Evolutionary conservation across 2,329 filamentous ascomycete species (phyloP).

Genomic region (Coleophoma crateriformis): DNA sequence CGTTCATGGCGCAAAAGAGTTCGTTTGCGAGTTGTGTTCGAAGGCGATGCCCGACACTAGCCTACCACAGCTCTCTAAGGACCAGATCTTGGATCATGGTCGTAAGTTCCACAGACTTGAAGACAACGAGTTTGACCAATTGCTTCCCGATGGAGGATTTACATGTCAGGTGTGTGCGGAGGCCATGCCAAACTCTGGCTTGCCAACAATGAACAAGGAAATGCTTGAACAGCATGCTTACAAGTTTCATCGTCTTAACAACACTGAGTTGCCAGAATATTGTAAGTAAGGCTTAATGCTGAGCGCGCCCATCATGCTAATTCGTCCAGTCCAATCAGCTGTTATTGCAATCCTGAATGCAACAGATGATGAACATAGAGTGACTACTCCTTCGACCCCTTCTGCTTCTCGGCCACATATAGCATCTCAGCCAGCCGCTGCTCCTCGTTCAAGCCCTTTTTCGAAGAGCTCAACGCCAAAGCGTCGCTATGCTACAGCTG

Average conservation of each 20-base stretch:
- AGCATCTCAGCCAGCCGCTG: no score
- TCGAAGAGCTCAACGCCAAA: no score
- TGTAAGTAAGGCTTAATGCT: background rate
- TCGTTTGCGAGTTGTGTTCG: background rate
- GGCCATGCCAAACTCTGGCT: background rate
- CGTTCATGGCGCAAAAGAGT: background rate
- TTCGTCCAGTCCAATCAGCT: no score
- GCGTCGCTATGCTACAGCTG: no score
- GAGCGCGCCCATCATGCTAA: no score
- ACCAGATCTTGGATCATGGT: background rate
- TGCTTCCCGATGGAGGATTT: background rate
- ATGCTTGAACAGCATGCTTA: background rate
- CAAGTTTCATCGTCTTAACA: background rate
- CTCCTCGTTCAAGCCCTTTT: no score
- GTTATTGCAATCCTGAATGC: no score
- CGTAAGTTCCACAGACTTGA: background rate
- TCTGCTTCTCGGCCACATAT: no score
- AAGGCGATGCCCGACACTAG: background rate
- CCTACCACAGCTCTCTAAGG: background rate
- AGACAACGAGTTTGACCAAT: background rate
- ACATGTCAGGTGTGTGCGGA: background rate
- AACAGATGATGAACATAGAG: no score
- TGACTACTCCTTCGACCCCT: no score
- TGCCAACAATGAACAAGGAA: background rate
- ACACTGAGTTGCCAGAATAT: background rate